Evolutionary conservation across 495 filamentous ascomycete species (phyloP), one percentile per base, ranked within the genome.

Genomic region (Hypoxylon fuscum): DNA sequence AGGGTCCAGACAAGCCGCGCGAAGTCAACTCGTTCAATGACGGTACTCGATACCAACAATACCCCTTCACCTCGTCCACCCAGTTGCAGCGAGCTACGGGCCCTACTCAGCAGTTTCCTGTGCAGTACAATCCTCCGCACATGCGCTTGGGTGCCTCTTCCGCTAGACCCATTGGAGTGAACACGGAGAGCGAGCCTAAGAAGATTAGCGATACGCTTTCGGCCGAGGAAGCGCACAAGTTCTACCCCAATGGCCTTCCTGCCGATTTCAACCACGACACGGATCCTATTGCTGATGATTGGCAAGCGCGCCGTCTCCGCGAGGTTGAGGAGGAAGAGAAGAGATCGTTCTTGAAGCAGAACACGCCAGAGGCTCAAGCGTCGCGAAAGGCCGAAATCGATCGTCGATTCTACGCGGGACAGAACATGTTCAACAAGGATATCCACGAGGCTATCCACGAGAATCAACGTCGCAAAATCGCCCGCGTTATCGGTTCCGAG

Each of bases 351-450:
- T 21, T 29, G 9, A 0, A 14, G n/a, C 62, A 67, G 35, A 20
- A 29, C 9, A 37, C 14, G 10, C 35, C 38, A 2, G 37, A 32
- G 14, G 27, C 21, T 35, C 38, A 55, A 22, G 25, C 34, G 2
- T 50, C 65, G 11, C 68, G 52, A 12, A 50, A 45, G 12, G 47
- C 12, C n/a, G 45, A 59, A 15, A 37, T 74, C 38, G 48, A 75
- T 48, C 52, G 38, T 18, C 59, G 48, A 12, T 79, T 77, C 52
- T 79, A 79, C 44, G 56, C 64, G 2, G 73, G 73, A 37, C 64
- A 49, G 3, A 32, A 68, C 22, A 61, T 61, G 8, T 53, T 73
- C n/a, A 64, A 61, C 15, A 68, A 67, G 53, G 49, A 56, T 10
- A 41, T 71, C 22, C 53, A 57, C 5, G 46, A 42, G 41, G 61